Evolutionary conservation across 257 asterid species (phyloP).

Genomic region (Cinchona pubescens): DNA sequence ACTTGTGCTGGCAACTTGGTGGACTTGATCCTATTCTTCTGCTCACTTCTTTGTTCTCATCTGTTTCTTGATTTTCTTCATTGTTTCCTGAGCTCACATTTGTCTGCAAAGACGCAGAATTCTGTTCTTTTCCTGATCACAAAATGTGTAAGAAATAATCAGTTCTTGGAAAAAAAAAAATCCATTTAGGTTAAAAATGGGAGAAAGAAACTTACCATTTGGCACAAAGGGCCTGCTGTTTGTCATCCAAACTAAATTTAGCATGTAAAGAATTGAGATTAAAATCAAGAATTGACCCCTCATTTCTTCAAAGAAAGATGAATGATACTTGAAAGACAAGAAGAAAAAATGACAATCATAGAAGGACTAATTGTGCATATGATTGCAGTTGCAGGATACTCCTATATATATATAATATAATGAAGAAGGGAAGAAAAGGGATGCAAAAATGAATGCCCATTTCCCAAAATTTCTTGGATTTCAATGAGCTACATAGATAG

Average conservation of each 20-base stretch:
- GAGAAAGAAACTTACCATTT: conserved; percentile 18
- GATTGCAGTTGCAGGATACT: conserved; percentile 3
- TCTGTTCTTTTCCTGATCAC: conserved; percentile 12
- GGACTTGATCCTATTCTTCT: conserved; percentile 67
- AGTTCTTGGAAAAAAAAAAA: not conserved
- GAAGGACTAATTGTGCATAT: too few species aligned
- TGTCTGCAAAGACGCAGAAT: conserved; percentile 13
- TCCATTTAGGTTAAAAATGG: not conserved
- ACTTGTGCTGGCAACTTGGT: conserved; percentile 78
- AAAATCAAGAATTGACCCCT: conserved; percentile 29
- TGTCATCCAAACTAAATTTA: conserved; percentile 36
- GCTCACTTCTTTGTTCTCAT: conserved; percentile 24
- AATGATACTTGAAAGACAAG: conserved; percentile 1
- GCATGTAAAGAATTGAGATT: conserved; percentile 26
- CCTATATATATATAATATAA: not conserved
- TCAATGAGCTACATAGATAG: conserved; percentile 21
- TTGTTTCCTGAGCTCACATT: conserved; percentile 25
- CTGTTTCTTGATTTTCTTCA: not conserved
- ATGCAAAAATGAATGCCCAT: not conserved
- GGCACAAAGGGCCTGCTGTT: conserved; percentile 42
- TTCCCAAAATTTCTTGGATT: conserved; percentile 5
- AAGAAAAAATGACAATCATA: not conserved
- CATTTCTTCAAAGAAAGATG: conserved; percentile 31
- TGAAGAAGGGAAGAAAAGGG: conserved; percentile 10
- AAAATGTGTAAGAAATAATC: not conserved